phyloP scores from a whole-genome alignment of 164 flowering plant genomes.

The Nelumbo lutea region DNA sequence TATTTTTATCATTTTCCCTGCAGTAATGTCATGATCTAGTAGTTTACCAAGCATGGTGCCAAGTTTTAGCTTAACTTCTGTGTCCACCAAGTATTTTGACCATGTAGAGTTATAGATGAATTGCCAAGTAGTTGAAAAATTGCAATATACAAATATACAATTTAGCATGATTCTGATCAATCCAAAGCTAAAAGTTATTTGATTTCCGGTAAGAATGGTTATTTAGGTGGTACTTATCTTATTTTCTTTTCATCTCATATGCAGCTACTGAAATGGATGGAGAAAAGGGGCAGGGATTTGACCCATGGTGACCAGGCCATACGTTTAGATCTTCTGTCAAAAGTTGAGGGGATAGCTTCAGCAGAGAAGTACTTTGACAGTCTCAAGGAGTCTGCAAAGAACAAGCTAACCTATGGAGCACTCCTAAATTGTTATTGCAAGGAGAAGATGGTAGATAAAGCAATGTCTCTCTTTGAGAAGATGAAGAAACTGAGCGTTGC shows the following conservation, averaged over 20 bases:
- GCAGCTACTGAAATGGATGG: constrained; percentile 84
- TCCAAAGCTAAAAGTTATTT: not conserved
- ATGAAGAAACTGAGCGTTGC: constrained; percentile 43
- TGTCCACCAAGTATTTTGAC: not conserved
- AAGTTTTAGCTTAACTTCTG: not conserved
- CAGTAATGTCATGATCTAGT: too few species aligned
- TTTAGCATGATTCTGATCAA: not conserved
- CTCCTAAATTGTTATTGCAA: constrained; percentile 63
- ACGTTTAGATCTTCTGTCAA: constrained; percentile 57
- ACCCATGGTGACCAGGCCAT: constrained; percentile 36
- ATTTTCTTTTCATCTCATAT: constrained; percentile 7
- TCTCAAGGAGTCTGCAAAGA: constrained; percentile 32
- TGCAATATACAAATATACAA: not conserved
- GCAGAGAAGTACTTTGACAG: constrained; percentile 57
- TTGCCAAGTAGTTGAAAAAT: not conserved
- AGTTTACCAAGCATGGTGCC: too few species aligned
- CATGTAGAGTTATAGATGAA: not conserved
- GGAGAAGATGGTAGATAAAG: constrained; percentile 44
- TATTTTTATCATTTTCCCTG: too few species aligned
- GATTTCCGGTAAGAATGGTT: not conserved
- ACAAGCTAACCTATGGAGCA: constrained; percentile 48
- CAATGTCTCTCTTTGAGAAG: constrained; percentile 41
- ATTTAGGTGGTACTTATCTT: not conserved
- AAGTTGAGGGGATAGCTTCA: constrained; percentile 41
- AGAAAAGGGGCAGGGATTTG: constrained; percentile 33